These are phyloP conservation scores for Nakaseomyces nivariensis DNA, from an alignment of 1,139 yeast species.

Conservation along the genomic window DNA sequence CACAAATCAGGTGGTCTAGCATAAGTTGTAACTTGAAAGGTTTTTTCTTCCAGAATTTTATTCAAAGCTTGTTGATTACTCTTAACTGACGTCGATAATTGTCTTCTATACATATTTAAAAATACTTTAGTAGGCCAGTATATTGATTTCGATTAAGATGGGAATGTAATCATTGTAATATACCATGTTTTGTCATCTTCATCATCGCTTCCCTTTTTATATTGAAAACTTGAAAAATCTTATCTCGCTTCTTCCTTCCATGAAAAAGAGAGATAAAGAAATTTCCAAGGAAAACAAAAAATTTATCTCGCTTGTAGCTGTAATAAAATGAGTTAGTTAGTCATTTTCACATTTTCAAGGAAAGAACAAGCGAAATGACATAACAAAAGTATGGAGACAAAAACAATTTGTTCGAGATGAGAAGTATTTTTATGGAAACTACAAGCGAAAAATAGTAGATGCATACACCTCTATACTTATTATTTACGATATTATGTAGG, in stretches of 20 bases:
- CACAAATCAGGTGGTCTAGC: slow-evolving; percentile 28
- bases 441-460: not conserved
- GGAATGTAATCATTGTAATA: too few species aligned
- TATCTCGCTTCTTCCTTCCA: not conserved
- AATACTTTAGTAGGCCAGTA: too few species aligned
- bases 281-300: too few species aligned
- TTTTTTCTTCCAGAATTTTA: slow-evolving; percentile 9
- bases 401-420: not conserved
- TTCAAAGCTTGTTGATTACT: slow-evolving; percentile 3
- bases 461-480: too few species aligned
- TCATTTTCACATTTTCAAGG: not conserved
- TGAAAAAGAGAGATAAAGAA: too few species aligned
- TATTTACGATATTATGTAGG: not conserved
- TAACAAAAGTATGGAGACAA: not conserved
- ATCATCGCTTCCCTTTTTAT: not conserved
- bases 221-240: not conserved
- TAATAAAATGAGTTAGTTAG: not conserved
- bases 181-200: too few species aligned
- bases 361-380: not conserved
- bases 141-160: too few species aligned
- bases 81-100: slow-evolving; percentile 10
- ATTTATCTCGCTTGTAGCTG: not conserved
- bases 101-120: slow-evolving; percentile 14
- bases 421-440: not conserved
- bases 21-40: slow-evolving; percentile 28